Percentiles rank a stretch among this genome's conserved stretches.
phyloP scores from a whole-genome alignment of 805 yeast species.

The Pichia nakasei region DNA sequence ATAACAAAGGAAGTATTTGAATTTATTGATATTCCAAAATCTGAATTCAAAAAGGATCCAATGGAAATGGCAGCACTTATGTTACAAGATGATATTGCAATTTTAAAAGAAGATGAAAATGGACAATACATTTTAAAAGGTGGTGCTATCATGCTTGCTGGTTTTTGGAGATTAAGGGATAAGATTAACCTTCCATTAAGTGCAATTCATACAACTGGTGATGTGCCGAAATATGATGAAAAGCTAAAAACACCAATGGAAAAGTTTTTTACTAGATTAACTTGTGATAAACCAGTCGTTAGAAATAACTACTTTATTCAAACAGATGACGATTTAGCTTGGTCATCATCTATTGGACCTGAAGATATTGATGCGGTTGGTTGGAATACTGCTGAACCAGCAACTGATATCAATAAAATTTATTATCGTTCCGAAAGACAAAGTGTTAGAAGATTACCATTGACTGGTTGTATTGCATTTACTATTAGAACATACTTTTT shows the following conservation, averaged over 20 bases:
- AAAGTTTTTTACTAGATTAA: slow-evolving; percentile 48
- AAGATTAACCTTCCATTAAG: slow-evolving; percentile 47
- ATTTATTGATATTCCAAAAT: slow-evolving; percentile 20
- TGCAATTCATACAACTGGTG: slow-evolving; percentile 56
- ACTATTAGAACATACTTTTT: slow-evolving; percentile 57
- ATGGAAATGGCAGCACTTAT: slow-evolving; percentile 48
- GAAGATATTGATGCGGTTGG: slow-evolving; percentile 46
- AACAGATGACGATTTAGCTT: slow-evolving; percentile 51
- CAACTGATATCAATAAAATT: slow-evolving; percentile 36
- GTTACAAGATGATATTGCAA: slow-evolving; percentile 59
- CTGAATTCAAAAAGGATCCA: slow-evolving; percentile 42
- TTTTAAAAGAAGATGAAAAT: slow-evolving; percentile 51
- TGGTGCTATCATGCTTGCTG: slow-evolving; percentile 58
- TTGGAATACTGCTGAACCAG: slow-evolving; percentile 54
- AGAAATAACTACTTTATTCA: slow-evolving; percentile 60
- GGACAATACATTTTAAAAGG: slow-evolving; percentile 51
- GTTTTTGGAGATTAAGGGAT: slow-evolving; percentile 61
- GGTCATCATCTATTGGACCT: slow-evolving; percentile 58
- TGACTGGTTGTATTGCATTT: slow-evolving; percentile 47
- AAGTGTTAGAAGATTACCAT: slow-evolving; percentile 51
- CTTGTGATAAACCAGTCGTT: slow-evolving; percentile 55
- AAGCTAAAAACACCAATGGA: slow-evolving; percentile 58
- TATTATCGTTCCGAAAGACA: slow-evolving; percentile 61
- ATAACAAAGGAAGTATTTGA: slow-evolving; percentile 45
- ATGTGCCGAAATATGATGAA: slow-evolving; percentile 56